Evolutionary conservation across 2,329 filamentous ascomycete species (phyloP).

Genomic region (Fusarium sarcochroum): DNA sequence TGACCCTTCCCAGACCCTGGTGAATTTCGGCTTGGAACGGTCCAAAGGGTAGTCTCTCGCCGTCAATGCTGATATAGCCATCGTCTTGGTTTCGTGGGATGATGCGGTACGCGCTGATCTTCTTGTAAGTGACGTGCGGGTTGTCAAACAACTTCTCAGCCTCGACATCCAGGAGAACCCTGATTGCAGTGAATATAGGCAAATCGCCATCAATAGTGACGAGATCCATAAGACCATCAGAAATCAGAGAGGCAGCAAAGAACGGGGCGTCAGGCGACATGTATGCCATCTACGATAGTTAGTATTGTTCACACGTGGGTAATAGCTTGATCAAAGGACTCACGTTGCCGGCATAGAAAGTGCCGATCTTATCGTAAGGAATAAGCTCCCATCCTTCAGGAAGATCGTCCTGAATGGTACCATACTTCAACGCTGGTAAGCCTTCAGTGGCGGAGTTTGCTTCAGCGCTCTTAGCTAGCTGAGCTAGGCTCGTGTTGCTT

Average conservation of each 20-base stretch:
- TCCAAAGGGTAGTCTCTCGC: constrained; percentile 87
- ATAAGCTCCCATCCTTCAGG: constrained; percentile 83
- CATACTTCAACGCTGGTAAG: constrained; percentile 82
- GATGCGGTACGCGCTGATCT: constrained; percentile 89
- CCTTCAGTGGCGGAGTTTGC: constrained; percentile 54
- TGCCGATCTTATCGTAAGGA: constrained; percentile 84
- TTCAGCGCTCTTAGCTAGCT: constrained; percentile 47
- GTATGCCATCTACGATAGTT: constrained; percentile 77
- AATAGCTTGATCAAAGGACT: constrained; percentile 49
- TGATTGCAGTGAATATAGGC: constrained; percentile 73
- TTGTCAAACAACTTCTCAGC: constrained; percentile 84
- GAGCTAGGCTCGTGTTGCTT: constrained; percentile 50
- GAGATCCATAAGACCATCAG: constrained; percentile 89
- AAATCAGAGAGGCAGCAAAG: constrained; percentile 85
- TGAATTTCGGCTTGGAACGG: constrained; percentile 95
- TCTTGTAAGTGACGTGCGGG: constrained; percentile 82
- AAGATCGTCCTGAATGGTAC: constrained; percentile 82
- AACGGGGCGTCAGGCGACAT: constrained; percentile 91
- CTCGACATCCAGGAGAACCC: constrained; percentile 80
- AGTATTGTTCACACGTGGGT: constrained; percentile 13
- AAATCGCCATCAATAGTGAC: constrained; percentile 85
- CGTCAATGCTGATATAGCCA: constrained; percentile 95
- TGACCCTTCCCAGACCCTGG: constrained; percentile 83
- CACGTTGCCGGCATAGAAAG: constrained; percentile 93
- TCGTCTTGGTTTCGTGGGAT: constrained; percentile 78